phyloP scores from a whole-genome alignment of 176 grass and related monocot species.

The Oryza coarctata region DNA sequence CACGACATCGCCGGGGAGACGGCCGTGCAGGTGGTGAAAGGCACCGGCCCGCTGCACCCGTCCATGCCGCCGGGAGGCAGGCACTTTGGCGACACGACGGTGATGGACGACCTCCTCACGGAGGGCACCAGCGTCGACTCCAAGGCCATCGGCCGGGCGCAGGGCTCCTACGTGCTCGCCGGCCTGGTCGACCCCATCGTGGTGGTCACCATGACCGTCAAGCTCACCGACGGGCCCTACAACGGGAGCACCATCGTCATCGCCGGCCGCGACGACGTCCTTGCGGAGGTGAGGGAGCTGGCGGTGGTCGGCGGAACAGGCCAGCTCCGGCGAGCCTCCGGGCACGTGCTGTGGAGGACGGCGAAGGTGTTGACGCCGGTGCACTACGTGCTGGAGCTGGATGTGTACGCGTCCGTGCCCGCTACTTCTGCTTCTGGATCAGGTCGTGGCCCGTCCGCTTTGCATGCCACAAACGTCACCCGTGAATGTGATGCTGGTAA shows the following conservation, averaged over 20 bases:
- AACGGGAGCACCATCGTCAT: conserved; percentile 41
- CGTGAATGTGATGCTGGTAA: no score
- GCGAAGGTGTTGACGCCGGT: background rate
- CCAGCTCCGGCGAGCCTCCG: background rate
- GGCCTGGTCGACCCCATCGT: background rate
- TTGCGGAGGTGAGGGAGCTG: conserved; percentile 17
- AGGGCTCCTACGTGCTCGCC: conserved; percentile 18
- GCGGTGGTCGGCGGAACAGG: conserved; percentile 43
- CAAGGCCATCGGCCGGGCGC: background rate
- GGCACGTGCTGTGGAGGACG: conserved; percentile 31
- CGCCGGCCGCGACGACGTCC: background rate
- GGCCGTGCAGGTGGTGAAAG: background rate
- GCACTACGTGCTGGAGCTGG: conserved; percentile 18
- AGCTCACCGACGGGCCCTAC: conserved; percentile 13
- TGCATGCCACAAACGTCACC: no score
- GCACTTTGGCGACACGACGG: conserved; percentile 19
- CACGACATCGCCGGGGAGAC: conserved; percentile 27
- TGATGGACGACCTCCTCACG: conserved; percentile 16
- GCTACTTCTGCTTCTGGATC: no score
- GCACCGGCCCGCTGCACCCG: background rate
- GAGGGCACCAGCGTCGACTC: background rate
- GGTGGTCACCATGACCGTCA: background rate
- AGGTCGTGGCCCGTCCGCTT: no score
- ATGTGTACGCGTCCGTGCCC: background rate
- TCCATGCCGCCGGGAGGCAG: background rate